Percentiles rank a stretch among this genome's conserved stretches.
These are phyloP conservation scores for Chrysosporium keratinophilum DNA, from an alignment of 2,329 filamentous ascomycete genomes.

Conservation along the genomic window DNA sequence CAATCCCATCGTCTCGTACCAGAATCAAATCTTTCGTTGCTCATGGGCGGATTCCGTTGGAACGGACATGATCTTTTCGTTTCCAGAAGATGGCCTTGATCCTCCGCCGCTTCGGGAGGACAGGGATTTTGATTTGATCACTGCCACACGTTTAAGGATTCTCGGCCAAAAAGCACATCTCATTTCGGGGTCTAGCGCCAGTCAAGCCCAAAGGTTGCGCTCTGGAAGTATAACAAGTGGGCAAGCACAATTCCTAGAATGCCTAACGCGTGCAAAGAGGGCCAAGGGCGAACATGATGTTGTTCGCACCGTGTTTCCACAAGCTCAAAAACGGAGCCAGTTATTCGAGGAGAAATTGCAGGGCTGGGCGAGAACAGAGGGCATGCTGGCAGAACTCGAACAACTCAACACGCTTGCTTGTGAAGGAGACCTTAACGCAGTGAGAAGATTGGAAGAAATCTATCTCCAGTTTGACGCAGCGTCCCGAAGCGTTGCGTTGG, in stretches of 20 bases:
- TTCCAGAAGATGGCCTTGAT: slow-evolving; percentile 40
- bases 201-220: slow-evolving; percentile 1
- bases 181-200: slow-evolving; percentile 34
- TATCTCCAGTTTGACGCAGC: slow-evolving; percentile 20
- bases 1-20: slow-evolving; percentile 70
- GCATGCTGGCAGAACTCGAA: slow-evolving; percentile 29
- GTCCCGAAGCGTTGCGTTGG: background rate
- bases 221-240: slow-evolving; percentile 26
- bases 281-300: slow-evolving; percentile 54
- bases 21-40: slow-evolving; percentile 66
- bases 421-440: slow-evolving; percentile 30
- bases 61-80: slow-evolving; percentile 65
- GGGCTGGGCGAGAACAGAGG: slow-evolving; percentile 32
- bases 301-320: slow-evolving; percentile 48
- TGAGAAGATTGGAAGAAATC: slow-evolving; percentile 29
- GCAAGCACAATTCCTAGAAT: slow-evolving; percentile 51
- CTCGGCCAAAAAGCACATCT: slow-evolving; percentile 56
- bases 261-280: slow-evolving; percentile 54
- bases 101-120: slow-evolving; percentile 35
- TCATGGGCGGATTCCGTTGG: slow-evolving; percentile 75
- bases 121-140: slow-evolving; percentile 57
- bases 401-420: slow-evolving; percentile 28
- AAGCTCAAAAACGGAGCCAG: slow-evolving; percentile 23
- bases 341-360: slow-evolving; percentile 26
- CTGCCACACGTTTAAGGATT: slow-evolving; percentile 59